Base-by-base conservation (phyloP, 257 asterid genomes). In the Solanum gandarillasii region DNA sequence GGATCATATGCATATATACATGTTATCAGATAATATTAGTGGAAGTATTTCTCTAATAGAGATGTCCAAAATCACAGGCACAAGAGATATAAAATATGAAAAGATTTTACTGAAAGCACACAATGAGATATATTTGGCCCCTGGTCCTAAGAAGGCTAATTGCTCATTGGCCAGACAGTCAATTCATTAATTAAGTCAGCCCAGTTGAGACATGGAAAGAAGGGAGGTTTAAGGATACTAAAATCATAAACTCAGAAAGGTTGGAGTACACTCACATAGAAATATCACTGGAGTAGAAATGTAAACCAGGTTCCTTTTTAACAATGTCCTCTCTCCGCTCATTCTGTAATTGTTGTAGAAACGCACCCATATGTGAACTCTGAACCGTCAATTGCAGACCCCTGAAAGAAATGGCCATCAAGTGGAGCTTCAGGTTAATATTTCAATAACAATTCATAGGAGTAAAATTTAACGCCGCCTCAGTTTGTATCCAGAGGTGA, bases 251-350 rank as follows among this genome's bases (percentile, higher is more conserved):
- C 36, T 75, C 83, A 73, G 70, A 76, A 88, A 36, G 87, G 84
- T 39, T 31, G 60, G 74, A 88, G 60, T 43, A 74, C 75, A 91
- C 99, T 94, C 95, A 97, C 99, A 95, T 97, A 83, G 94, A 89
- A 39, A 96, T 93, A 90, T 97, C 99, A 90, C 90, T 94, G 86
- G 98, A 97, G 92, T 97, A 96, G 89, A 95, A 91, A 91, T 97
- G 99, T 93, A 97, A 89, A 84, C 98, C 96, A 7, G 97, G 91
- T 84, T 93, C 95, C 88, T 92, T 94, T 88, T 92, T 95, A 86
- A 88, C 90, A 90, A 96, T 88, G 88, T 92, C 93, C 89, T 90
- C 92, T 91, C 85, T 89, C 87, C 92, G 98, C 62, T 97, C 99
- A 76, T 83, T 90, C 91, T 93, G 99, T 73, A 97, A 92, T 84